Evolutionary conservation across 2,329 filamentous ascomycete genomes (phyloP), one percentile per base, ranked within the genome.

Genomic region (Cordyceps fumosorosea): DNA sequence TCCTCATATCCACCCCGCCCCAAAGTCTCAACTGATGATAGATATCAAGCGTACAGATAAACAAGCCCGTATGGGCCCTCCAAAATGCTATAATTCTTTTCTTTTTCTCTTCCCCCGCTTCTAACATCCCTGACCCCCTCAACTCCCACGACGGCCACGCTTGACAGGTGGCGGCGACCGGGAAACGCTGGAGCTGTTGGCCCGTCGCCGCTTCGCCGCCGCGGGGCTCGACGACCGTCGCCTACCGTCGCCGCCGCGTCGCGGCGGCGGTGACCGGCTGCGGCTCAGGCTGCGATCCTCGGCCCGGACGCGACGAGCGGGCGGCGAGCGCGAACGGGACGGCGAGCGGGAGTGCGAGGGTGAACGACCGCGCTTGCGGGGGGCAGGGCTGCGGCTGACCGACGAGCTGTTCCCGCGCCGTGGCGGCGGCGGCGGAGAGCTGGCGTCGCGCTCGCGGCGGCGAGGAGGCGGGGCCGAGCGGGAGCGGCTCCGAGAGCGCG

Each of bases 151-250:
- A 50, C 72, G 66, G 47, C 70, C 71, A 45, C 70, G 70, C 62
- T 73, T 73, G 66, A 70, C 64, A 11, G 71, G 71, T 10, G 71
- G 70, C 42, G 71, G 71, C 29, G 71, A 73, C 53, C 68, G 64
- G 22, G 71, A 73, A 24, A 69, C 63, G 60, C 71, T 73, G 50
- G 71, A 69, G 53, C 70, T 73, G 58, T 72, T 67, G 12, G 11
- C 44, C 18, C 60, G 53, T 42, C 60, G 22, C 20, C 60, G 52
- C 54, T 62, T 62, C 29, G 69, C 67, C 3, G 69, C 66, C 44
- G 66, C 65, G 18, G 71, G 70, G 45, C 71, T 73, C 37, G 62
- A 62, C 20, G 69, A 67, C 47, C 55, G 51, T 18, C 34, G 18
- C 11, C 42, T 40, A 29, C 22, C 16, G 12, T 32, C 37, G 40